Evolutionary conservation across 139 green algal species (phyloP), one percentile per base, ranked within the genome.

Genomic region (Ostreobium quekettii): DNA sequence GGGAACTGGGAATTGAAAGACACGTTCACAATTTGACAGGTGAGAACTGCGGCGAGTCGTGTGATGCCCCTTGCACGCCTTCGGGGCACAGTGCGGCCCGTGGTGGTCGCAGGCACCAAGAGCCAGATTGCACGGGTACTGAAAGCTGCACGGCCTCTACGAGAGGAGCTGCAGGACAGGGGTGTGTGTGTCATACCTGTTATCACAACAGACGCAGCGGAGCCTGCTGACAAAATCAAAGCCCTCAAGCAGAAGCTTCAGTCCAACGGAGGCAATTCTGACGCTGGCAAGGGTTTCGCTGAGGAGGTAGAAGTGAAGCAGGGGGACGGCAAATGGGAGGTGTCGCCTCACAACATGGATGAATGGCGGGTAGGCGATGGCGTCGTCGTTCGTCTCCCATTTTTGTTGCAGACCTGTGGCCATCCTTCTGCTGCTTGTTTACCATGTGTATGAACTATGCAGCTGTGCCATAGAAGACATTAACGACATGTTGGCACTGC

Each of bases 21-120:
- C n/a, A n/a, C n/a, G n/a, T n/a, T n/a, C n/a, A n/a, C n/a, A n/a
- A n/a, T 62, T 28, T 7, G 8, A 22, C 28, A 68, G 61, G 36
- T 68, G 5, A 5, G 53, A 36, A n/a, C 22, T 6, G 8, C 35
- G 26, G 4, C 61, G 15, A 38, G 36, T 47, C 69, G 80, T 0
- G 71, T 85, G 31, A 64, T 97, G 32, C 86, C 89, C 7, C 81
- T 97, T 59, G 70, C 83, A 7, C 71, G 79, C 37, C 85, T 97
- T 53, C 79, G 91, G 3, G 89, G 87, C 31, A 77, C 72, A 30
- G 76, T 85, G 0, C 78, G 91, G 22, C 87, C 86, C 2, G 76
- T 97, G 0, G 83, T 96, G 3, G 56, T 96, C 3, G 80, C 84
- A 4, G 90, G 89, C 47, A 86, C 47, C 47, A 74, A 80, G 26